Conservation (phyloP, 1,284 basidiomycete genomes). For the Cutaneotrichosporon sp. region DNA sequence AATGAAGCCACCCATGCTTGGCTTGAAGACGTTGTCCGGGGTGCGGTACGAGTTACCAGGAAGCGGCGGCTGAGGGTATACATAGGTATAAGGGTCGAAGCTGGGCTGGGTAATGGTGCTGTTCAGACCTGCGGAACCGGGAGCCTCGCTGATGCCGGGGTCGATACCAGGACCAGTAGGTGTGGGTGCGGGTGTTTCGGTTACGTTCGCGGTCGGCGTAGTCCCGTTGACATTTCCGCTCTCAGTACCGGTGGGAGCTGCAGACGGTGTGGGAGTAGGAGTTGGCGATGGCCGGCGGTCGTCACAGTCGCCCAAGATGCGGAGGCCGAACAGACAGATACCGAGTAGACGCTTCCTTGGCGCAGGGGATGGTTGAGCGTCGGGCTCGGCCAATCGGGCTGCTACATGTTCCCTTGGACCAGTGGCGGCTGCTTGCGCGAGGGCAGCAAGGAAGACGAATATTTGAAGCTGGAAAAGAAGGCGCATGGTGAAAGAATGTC, state of each 20-base stretch:
- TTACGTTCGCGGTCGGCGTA: neutral
- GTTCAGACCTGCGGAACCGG: neutral
- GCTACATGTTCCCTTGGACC: neutral
- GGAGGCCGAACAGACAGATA: slow-evolving; percentile 6
- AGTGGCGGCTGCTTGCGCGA: slow-evolving; percentile 1
- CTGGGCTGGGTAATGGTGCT: neutral
- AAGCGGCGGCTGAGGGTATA: slow-evolving; percentile 13
- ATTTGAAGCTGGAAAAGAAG: neutral
- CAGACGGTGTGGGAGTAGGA: neutral
- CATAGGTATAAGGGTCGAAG: neutral
- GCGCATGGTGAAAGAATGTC: slow-evolving; percentile 5
- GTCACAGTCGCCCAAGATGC: slow-evolving; percentile 6
- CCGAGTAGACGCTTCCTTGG: slow-evolving; percentile 9
- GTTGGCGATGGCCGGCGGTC: neutral
- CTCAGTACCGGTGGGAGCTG: neutral
- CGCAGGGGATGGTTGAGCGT: neutral
- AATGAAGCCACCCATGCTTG: neutral
- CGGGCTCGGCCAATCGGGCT: neutral
- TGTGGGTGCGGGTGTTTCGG: neutral
- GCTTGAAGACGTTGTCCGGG: slow-evolving; percentile 4
- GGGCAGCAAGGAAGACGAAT: neutral
- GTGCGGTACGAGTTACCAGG: slow-evolving; percentile 1
- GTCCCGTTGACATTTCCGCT: neutral
- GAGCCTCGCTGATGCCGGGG: neutral
- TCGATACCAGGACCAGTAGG: neutral